phyloP scores from a whole-genome alignment of 176 grass and related monocot species.

The Alloteropsis semialata region DNA sequence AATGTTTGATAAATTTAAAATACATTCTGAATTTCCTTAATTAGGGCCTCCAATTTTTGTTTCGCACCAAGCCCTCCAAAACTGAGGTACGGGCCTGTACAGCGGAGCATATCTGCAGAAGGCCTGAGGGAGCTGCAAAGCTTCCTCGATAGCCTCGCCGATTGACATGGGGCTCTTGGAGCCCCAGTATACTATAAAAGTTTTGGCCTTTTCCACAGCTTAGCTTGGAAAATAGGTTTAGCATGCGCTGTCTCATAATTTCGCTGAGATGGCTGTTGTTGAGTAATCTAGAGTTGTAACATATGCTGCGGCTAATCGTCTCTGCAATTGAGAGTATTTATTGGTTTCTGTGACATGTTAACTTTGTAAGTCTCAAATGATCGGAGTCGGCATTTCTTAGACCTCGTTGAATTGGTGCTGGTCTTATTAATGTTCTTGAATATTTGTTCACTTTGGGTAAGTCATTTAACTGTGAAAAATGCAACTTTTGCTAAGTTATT shows the following conservation, averaged over 20 bases:
- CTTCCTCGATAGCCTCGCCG: slow-evolving; percentile 77
- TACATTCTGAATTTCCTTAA: too few species aligned
- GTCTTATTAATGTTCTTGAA: not conserved
- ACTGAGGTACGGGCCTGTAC: too few species aligned
- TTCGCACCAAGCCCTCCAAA: too few species aligned
- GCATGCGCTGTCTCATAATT: slow-evolving; percentile 33
- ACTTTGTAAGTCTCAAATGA: slow-evolving; percentile 7
- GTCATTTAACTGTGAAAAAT: not conserved
- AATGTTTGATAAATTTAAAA: too few species aligned
- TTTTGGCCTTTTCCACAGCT: slow-evolving; percentile 41
- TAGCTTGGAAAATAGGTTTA: slow-evolving; percentile 44
- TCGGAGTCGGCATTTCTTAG: not conserved
- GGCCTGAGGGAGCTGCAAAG: slow-evolving; percentile 83
- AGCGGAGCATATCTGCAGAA: slow-evolving; percentile 89
- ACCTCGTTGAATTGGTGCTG: not conserved
- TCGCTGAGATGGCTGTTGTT: slow-evolving; percentile 54
- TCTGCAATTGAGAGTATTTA: slow-evolving; percentile 38
- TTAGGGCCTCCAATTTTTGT: too few species aligned
- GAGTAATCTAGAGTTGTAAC: slow-evolving; percentile 57
- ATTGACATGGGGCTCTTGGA: slow-evolving; percentile 36
- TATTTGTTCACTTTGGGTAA: not conserved
- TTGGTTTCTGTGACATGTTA: not conserved
- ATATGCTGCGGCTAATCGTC: slow-evolving; percentile 70
- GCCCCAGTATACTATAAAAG: slow-evolving; percentile 4
- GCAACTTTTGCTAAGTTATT: not conserved